phyloP scores from a whole-genome alignment of 2,329 filamentous ascomycete genomes.

The Diaporthe vaccinii region DNA sequence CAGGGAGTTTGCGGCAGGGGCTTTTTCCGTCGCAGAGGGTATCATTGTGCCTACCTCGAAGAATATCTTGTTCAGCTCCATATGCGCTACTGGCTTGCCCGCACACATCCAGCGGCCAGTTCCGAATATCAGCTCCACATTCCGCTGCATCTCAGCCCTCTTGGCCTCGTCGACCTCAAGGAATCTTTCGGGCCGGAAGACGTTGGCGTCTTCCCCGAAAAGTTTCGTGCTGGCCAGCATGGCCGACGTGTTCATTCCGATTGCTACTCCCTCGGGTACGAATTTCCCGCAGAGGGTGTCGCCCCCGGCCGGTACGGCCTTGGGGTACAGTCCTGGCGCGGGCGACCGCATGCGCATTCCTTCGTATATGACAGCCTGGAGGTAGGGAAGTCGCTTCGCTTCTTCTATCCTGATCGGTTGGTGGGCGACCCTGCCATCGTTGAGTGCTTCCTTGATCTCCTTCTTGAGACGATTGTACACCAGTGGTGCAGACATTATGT shows the following conservation, averaged over 20 bases:
- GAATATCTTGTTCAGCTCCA: constrained; percentile 59
- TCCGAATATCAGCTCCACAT: constrained; percentile 55
- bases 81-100: constrained; percentile 57
- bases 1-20: neutral
- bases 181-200: constrained; percentile 74
- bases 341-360: constrained; percentile 44
- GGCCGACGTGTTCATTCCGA: constrained; percentile 42
- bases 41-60: constrained; percentile 51
- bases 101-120: constrained; percentile 56
- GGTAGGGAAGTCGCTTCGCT: constrained; percentile 41
- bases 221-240: constrained; percentile 37
- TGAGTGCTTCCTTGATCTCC: constrained; percentile 40
- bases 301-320: constrained; percentile 47
- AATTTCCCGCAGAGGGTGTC: constrained; percentile 48
- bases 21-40: neutral
- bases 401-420: constrained; percentile 41
- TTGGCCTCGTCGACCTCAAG: constrained; percentile 55
- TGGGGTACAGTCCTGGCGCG: constrained; percentile 42
- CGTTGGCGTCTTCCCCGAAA: constrained; percentile 66
- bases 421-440: constrained; percentile 36
- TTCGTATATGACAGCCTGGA: constrained; percentile 46
- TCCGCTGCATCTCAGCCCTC: constrained; percentile 49
- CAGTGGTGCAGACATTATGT: constrained; percentile 37
- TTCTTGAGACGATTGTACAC: constrained; percentile 38
- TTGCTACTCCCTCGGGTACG: constrained; percentile 48